These are phyloP conservation scores for Trypanosoma theileri DNA, from an alignment of 208 protist species.

Conservation along the genomic window DNA sequence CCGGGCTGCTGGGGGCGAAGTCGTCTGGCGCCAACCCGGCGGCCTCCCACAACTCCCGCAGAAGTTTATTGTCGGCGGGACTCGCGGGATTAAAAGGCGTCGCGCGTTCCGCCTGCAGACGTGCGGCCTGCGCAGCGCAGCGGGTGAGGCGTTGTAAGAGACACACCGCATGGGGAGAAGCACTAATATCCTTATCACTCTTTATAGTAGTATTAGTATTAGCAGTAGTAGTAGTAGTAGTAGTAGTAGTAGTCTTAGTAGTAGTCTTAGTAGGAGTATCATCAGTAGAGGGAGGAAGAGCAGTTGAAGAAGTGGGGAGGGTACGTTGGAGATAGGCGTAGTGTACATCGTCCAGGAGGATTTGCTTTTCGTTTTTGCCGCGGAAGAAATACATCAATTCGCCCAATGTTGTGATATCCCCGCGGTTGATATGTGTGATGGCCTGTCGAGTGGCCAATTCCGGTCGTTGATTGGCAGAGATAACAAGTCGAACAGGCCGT, in stretches of 20 bases:
- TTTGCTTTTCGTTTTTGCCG: constrained; percentile 25
- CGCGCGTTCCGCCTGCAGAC: constrained; percentile 54
- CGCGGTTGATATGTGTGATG: constrained; percentile 35
- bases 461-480: constrained; percentile 31
- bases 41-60: constrained; percentile 72
- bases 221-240: too few species aligned
- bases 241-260: too few species aligned
- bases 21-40: constrained; percentile 34
- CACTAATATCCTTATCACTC: neutral
- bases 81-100: constrained; percentile 66
- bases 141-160: constrained; percentile 56
- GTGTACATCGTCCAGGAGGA: constrained; percentile 29
- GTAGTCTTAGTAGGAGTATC: too few species aligned
- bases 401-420: constrained; percentile 26
- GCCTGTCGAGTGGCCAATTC: constrained; percentile 43
- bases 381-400: constrained; percentile 59
- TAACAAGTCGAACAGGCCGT: constrained; percentile 15
- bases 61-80: constrained; percentile 48
- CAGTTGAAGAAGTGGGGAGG: constrained; percentile 17
- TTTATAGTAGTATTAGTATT: neutral
- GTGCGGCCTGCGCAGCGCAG: constrained; percentile 42
- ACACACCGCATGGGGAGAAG: neutral
- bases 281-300: too few species aligned
- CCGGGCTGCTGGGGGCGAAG: constrained; percentile 41
- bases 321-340: constrained; percentile 41